Conservation (phyloP, 208 protist species). For the Trypanosoma grayi region DNA sequence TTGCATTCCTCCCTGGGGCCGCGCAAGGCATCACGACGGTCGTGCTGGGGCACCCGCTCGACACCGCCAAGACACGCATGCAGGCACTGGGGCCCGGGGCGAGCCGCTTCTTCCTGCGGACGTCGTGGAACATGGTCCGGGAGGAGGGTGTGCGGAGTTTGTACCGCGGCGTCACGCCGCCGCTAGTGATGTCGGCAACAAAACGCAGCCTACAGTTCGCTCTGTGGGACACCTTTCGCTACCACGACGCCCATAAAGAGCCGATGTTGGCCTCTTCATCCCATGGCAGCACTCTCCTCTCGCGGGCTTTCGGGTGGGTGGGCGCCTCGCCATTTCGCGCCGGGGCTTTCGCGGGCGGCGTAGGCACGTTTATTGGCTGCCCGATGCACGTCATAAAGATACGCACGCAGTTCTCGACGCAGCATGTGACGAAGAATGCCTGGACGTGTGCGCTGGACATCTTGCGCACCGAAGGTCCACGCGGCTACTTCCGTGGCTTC, state of each 20-base stretch:
- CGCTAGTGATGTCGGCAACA: conserved; percentile 70
- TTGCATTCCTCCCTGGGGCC: conserved; percentile 68
- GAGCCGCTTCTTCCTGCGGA: conserved; percentile 34
- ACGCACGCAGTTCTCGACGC: conserved; percentile 74
- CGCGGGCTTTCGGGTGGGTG: conserved; percentile 12
- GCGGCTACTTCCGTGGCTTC: conserved; percentile 81
- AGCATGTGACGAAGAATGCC: conserved; percentile 49
- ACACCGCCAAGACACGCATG: conserved; percentile 90
- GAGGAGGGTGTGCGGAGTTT: conserved; percentile 70
- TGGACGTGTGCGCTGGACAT: conserved; percentile 74
- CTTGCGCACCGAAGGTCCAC: conserved; percentile 44
- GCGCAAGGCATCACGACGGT: conserved; percentile 72
- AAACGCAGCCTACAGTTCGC: conserved; percentile 89
- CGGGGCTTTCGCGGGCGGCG: conserved; percentile 74
- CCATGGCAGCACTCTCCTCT: not conserved
- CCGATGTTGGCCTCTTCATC: not conserved
- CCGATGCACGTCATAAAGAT: conserved; percentile 90
- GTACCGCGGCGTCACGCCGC: conserved; percentile 76
- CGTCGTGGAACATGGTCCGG: conserved; percentile 56
- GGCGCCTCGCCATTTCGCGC: conserved; percentile 53
- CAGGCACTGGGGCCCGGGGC: conserved; percentile 62
- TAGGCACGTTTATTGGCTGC: conserved; percentile 84
- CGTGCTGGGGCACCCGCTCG: conserved; percentile 79
- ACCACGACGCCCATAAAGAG: not conserved
- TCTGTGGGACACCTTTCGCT: conserved; percentile 66